Evolutionary conservation across 306 rosid genomes (phyloP).

Genomic region (Prunus kanzakura): DNA sequence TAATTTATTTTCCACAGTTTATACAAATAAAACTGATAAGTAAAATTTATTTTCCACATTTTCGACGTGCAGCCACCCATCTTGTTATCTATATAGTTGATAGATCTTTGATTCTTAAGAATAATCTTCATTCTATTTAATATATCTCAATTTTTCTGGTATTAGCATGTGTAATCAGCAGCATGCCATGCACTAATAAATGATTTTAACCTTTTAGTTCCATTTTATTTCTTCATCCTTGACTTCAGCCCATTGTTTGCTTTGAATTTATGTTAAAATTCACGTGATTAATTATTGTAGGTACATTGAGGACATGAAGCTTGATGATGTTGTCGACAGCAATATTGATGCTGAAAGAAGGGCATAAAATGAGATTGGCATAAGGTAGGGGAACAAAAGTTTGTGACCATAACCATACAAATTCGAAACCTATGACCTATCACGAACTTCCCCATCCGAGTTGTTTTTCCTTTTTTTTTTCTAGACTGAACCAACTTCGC

Average conservation of each 20-base stretch:
- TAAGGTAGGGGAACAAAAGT: too few species aligned
- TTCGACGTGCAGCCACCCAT: too few species aligned
- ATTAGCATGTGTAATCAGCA: neutral
- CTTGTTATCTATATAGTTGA: too few species aligned
- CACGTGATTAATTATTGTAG: constrained; percentile 26
- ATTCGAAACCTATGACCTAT: too few species aligned
- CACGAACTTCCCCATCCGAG: too few species aligned
- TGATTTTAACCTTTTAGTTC: neutral
- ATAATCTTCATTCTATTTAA: neutral
- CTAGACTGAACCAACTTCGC: too few species aligned
- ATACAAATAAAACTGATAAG: too few species aligned
- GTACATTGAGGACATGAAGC: constrained; percentile 79
- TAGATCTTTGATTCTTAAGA: too few species aligned
- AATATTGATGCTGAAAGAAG: constrained; percentile 74
- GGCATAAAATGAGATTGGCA: constrained; percentile 15
- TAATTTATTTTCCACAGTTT: too few species aligned
- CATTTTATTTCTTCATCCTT: neutral
- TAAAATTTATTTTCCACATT: too few species aligned
- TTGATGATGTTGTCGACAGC: constrained; percentile 88
- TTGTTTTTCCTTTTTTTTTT: too few species aligned
- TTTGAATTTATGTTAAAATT: neutral
- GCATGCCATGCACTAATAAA: neutral
- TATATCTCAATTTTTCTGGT: neutral
- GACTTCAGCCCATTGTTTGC: neutral
- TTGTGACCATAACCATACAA: too few species aligned